Conservation (phyloP, 2,329 filamentous ascomycete genomes). For the Sclerotinia sclerotiorum region DNA sequence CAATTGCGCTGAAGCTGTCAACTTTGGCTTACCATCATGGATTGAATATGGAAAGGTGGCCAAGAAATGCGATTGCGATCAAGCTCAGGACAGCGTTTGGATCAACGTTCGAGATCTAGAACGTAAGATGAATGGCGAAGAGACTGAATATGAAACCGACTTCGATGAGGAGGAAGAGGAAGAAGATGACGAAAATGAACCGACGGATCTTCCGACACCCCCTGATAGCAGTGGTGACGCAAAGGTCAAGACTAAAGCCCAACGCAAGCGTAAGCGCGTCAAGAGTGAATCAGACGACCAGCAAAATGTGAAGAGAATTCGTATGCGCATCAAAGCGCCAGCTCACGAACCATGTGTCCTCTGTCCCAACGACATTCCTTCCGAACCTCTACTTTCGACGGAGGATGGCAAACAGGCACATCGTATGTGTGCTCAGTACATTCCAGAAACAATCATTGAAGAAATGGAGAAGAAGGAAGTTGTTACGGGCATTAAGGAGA, state of each 20-base stretch:
- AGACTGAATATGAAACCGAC: slow-evolving; percentile 78
- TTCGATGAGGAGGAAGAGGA: slow-evolving; percentile 69
- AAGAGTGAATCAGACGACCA: slow-evolving; percentile 45
- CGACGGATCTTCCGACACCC: slow-evolving; percentile 74
- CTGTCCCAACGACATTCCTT: slow-evolving; percentile 86
- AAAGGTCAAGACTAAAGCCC: slow-evolving; percentile 55
- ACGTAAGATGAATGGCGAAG: slow-evolving; percentile 86
- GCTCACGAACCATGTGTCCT: slow-evolving; percentile 81
- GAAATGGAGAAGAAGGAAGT: slow-evolving; percentile 66
- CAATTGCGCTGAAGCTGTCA: slow-evolving; percentile 98
- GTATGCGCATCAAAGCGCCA: slow-evolving; percentile 67
- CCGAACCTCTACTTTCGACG: slow-evolving; percentile 78
- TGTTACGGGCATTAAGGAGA: slow-evolving; percentile 74
- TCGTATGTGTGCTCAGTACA: slow-evolving; percentile 83
- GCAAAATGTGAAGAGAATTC: slow-evolving; percentile 67
- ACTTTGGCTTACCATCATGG: slow-evolving; percentile 96
- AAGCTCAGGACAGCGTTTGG: slow-evolving; percentile 97
- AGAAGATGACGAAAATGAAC: slow-evolving; percentile 60
- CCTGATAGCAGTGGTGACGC: slow-evolving; percentile 68
- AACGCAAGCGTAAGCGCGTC: slow-evolving; percentile 67
- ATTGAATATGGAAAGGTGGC: slow-evolving; percentile 91
- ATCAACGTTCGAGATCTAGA: slow-evolving; percentile 96
- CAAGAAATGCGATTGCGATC: slow-evolving; percentile 93
- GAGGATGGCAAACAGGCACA: slow-evolving; percentile 87
- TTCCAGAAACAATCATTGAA: slow-evolving; percentile 84